Conservation (phyloP, 108 stramenopile genomes). For the Discostella stelligeroides region DNA sequence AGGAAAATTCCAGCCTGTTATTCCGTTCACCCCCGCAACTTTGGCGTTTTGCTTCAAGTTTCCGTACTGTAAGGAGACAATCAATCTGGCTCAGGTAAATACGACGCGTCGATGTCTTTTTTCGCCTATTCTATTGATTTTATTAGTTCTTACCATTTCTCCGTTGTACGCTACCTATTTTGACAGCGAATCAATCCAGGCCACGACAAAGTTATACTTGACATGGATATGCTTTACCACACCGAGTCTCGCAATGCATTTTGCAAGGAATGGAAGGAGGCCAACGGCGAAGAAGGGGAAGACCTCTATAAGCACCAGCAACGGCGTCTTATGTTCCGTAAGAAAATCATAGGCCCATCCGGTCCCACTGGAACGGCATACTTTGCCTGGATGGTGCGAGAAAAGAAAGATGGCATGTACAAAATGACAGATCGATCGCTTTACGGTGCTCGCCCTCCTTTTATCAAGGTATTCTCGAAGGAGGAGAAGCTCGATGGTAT, state of each 20-base stretch:
- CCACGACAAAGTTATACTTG: constrained; percentile 56
- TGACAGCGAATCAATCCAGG: constrained; percentile 55
- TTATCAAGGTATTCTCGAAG: constrained; percentile 60
- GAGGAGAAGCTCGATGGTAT: constrained; percentile 66
- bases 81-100: constrained; percentile 51
- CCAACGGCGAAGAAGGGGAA: constrained; percentile 59
- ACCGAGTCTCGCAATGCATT: constrained; percentile 52
- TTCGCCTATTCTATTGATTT: neutral
- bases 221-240: constrained; percentile 61
- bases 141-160: neutral
- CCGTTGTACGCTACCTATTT: neutral
- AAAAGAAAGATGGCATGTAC: constrained; percentile 63
- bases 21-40: constrained; percentile 61
- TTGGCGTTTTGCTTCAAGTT: constrained; percentile 62
- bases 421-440: constrained; percentile 65
- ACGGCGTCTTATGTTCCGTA: constrained; percentile 50
- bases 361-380: constrained; percentile 60
- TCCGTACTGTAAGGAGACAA: constrained; percentile 57
- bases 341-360: constrained; percentile 62
- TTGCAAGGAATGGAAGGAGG: constrained; percentile 61
- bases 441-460: constrained; percentile 58
- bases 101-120: neutral
- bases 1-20: constrained; percentile 61
- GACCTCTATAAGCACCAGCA: constrained; percentile 57
- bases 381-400: constrained; percentile 45